Evolutionary conservation across 2,329 filamentous ascomycete species (phyloP), one percentile per base, ranked within the genome.

Genomic region (Helicocarpus griseus): DNA sequence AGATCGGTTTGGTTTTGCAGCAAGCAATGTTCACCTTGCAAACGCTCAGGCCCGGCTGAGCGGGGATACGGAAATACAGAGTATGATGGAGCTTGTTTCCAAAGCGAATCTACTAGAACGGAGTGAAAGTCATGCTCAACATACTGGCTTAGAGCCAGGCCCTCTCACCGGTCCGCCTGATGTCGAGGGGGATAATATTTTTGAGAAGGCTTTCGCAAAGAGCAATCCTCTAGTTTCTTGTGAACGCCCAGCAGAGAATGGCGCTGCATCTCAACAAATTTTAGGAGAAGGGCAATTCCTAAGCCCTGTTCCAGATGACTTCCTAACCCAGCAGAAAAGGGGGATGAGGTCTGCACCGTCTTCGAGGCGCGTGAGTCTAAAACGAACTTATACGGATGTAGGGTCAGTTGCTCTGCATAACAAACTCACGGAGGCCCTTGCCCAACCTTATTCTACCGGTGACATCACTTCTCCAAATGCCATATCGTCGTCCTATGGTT

Each of bases 311-410:
- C 55, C 64, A 49, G 64, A 63, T 52, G 65, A 68, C 48, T n/a
- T 9, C 29, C 13, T 35, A 33, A 61, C 64, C 50, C 59, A 59
- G 41, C 66, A 63, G 51, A 60, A 60, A 53, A 62, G 59, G 57
- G 63, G 65, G 38, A 53, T 67, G 46, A 65, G 60, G 50, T 67
- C 66, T 21, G 63, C 80, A 17, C 79, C 81, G 26, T 56, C 70
- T 14, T 79, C 81, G 51, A 75, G 82, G 56, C 82, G 83, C 51
- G 78, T 81, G 49, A 86, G 78, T 54, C 70, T 96, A 56, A 94
- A 90, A 70, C 82, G 91, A 62, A 95, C 91, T 17, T 86, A 87
- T 70, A 97, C 91, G 14, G 91, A 97, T 67, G 81, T 87, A 21
- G 80, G 81, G 49, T 80, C 86, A 17, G 77, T 87, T 26, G 82